Evolutionary conservation across 306 rosid genomes (phyloP), one percentile per base, ranked within the genome.

Genomic region (Vachellia pachyceras): DNA sequence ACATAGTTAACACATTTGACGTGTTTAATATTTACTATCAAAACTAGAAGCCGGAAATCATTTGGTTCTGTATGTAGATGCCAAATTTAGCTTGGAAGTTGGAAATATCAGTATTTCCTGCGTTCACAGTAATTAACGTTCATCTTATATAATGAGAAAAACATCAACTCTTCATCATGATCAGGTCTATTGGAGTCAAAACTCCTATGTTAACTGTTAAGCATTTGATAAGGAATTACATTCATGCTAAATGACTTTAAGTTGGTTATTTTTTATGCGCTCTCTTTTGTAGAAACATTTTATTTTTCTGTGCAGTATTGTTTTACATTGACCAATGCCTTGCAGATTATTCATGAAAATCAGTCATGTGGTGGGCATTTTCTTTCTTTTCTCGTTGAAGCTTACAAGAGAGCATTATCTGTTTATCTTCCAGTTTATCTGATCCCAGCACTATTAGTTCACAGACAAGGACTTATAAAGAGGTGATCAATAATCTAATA

Each of bases 381-480:
- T 81, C 36, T 89, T 75, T 86, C 91, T 40, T 91, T 87, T 81
- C 86, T 89, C 52, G 47, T 85, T 79, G 86, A 87, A 83, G 91
- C 90, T 70, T 91, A 89, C 82, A 89, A 87, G 81, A 91, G 91
- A 75, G 91, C 95, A 7, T 49, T 91, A 77, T 90, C 93, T 0
- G 95, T 91, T 69, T 91, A 91, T 81, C 90, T 91, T 55, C 95
- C 93, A 8, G 93, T 91, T 10, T 89, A 91, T 83, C 80, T 91
- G 81, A 77, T 89, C 79, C 95, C 95, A 45, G 95, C 95, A 35
- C 87, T 91, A 37, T 80, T 91, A 81, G 95, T 89, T 82, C 95
- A 89, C 73, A 88, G 93, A 67, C 83, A 87, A 82, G 91, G 77
- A 72, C 87, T 91, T 76, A 23, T 77, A 82, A 86, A 91, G 77